These are phyloP conservation scores for Adansonia grandidieri DNA, from an alignment of 441 rosid species.

Conservation along the genomic window DNA sequence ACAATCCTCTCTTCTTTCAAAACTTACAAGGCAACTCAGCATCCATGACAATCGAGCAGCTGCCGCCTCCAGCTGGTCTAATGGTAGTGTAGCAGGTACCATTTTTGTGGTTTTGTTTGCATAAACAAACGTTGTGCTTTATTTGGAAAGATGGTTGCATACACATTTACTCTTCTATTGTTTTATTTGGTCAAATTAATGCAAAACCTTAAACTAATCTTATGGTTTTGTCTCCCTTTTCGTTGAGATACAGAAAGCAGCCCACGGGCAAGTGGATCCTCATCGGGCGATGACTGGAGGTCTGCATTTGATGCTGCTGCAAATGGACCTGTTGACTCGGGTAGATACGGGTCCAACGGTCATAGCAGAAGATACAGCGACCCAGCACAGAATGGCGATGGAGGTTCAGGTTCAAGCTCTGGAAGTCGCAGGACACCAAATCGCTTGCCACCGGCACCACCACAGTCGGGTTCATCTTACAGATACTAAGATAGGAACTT, in stretches of 20 bases:
- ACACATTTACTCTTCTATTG: background rate
- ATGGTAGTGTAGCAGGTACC: constrained; percentile 61
- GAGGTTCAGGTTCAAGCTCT: constrained; percentile 47
- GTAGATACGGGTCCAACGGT: constrained; percentile 56
- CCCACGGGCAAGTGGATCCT: constrained; percentile 57
- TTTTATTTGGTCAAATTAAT: background rate
- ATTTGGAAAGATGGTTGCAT: background rate
- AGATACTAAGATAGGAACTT: constrained; percentile 54
- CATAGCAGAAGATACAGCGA: constrained; percentile 81
- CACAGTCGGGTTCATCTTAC: constrained; percentile 61
- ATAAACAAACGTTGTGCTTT: background rate
- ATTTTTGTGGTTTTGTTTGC: background rate
- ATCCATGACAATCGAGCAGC: constrained; percentile 92
- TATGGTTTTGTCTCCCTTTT: background rate
- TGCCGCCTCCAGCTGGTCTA: constrained; percentile 83
- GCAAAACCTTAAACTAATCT: background rate
- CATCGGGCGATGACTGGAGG: constrained; percentile 94
- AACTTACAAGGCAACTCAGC: constrained; percentile 83
- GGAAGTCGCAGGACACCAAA: constrained; percentile 82
- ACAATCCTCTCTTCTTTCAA: constrained; percentile 83
- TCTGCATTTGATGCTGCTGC: constrained; percentile 90
- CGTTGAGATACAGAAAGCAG: constrained; percentile 63
- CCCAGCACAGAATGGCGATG: constrained; percentile 86
- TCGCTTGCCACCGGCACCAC: constrained; percentile 93
- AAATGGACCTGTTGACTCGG: constrained; percentile 58